Evolutionary conservation across 208 protist genomes (phyloP), one percentile per base, ranked within the genome.

Genomic region (Crithidia thermophila): DNA sequence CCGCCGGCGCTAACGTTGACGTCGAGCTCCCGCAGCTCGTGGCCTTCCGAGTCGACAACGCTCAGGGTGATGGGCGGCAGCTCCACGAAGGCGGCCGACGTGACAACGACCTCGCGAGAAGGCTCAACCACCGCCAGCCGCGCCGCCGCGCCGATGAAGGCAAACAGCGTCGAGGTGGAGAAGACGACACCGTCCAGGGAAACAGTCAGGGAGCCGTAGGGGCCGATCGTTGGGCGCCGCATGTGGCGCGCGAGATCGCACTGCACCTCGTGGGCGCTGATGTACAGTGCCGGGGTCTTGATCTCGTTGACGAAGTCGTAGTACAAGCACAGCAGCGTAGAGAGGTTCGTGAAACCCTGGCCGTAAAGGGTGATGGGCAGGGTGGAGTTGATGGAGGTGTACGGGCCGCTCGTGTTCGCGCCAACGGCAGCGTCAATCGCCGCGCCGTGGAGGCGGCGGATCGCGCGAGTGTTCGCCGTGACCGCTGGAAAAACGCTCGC

Each of bases 11-110:
- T 25, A 28, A 0, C n/a, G 27, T 40, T 23, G 23, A 0, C 18
- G 45, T 86, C 81, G 4, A 86, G 72, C 36, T 75, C 73, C n/a
- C 52, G 68, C 13, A 86, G 50, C 25, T 42, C 14, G 39, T 80
- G 71, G 7, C 76, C 67, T 21, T 71, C 58, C n/a, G 31, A 21
- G 43, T 86, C 81, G 20, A 76, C 72, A 4, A 82, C 81, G 3
- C n/a, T 18, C 5, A 86, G 28, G 21, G 61, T 37, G 16, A 79
- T 37, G 25, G 36, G 45, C 1, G 72, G 63, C 28, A 86, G 55
- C 25, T 27, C 61, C 31, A 82, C 58, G 20, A 46, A 64, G 10
- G 68, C 31, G 30, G 51, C 46, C 0, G 75, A 72, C 13, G 14
- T 20, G 33, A 81, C 63, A 3, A 2, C 40, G 31, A 81, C 53